Percentiles rank a stretch among this genome's conserved stretches.
Evolutionary conservation across 495 filamentous ascomycete genomes (phyloP).

Genomic region (Penicillium desertorum): DNA sequence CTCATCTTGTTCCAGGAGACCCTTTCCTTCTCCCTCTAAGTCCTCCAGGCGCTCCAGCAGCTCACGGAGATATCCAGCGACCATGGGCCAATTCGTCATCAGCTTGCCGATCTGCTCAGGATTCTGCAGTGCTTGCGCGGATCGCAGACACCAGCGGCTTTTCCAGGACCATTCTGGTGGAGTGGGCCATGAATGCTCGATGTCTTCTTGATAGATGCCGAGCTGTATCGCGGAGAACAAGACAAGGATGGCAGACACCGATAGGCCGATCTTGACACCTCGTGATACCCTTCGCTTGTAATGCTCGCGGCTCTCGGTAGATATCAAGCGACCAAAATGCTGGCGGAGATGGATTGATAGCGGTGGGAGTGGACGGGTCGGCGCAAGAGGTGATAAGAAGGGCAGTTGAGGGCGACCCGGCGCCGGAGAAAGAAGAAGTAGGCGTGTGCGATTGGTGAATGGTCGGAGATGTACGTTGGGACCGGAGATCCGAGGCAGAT

Average conservation of each 20-base stretch:
- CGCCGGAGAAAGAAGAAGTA: constrained; percentile 48
- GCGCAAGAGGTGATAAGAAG: constrained; percentile 63
- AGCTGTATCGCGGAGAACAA: constrained; percentile 54
- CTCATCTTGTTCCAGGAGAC: constrained; percentile 55
- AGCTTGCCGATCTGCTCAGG: constrained; percentile 48
- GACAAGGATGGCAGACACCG: constrained; percentile 54
- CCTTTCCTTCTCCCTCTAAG: constrained; percentile 62
- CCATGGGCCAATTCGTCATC: constrained; percentile 63
- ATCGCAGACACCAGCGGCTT: constrained; percentile 59
- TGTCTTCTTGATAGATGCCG: constrained; percentile 63
- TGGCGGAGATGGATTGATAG: constrained; percentile 47
- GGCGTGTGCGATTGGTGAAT: constrained; percentile 51
- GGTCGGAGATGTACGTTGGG: constrained; percentile 27
- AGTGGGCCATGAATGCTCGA: constrained; percentile 72
- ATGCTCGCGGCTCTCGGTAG: constrained; percentile 70
- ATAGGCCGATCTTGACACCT: constrained; percentile 56
- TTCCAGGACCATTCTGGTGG: constrained; percentile 71
- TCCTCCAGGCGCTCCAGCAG: constrained; percentile 64
- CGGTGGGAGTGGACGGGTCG: constrained; percentile 34
- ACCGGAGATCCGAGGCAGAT: constrained; percentile 10
- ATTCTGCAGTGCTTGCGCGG: constrained; percentile 56
- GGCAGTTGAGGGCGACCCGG: constrained; percentile 72
- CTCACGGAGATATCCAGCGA: constrained; percentile 53
- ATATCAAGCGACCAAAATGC: constrained; percentile 66
- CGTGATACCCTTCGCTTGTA: constrained; percentile 62